Conservation (phyloP, 768 basidiomycete species). For the Agaricus blazei region DNA sequence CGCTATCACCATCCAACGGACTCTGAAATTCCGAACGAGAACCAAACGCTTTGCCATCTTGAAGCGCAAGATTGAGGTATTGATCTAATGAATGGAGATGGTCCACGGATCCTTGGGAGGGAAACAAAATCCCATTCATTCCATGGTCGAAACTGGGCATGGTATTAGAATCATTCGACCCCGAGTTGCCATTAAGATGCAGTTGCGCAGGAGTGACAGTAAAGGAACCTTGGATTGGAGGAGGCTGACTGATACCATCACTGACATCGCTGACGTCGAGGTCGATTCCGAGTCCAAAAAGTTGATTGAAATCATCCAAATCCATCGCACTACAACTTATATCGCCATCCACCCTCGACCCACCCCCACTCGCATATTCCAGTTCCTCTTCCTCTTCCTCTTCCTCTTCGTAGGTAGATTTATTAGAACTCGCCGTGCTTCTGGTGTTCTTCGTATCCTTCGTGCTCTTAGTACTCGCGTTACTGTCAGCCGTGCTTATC, state of each 20-base stretch:
- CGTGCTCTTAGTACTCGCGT: no score
- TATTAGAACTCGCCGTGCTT: no score
- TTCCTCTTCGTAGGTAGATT: no score
- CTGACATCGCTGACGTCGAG: background rate
- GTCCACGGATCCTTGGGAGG: background rate
- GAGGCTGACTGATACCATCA: background rate
- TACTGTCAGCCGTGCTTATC: no score
- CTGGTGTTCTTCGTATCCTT: no score
- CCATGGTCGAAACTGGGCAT: background rate
- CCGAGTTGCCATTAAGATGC: background rate
- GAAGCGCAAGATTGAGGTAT: background rate
- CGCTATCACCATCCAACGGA: background rate
- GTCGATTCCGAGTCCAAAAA: background rate
- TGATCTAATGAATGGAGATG: background rate
- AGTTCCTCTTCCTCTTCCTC: no score
- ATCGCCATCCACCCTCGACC: no score
- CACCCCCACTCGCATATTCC: no score
- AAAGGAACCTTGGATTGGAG: background rate
- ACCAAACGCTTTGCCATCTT: background rate
- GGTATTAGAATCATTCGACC: background rate
- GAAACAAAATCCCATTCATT: background rate
- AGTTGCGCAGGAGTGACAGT: background rate
- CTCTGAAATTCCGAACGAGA: constrained; percentile 3
- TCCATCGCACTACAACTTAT: background rate
- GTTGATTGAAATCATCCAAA: background rate